phyloP scores from a whole-genome alignment of 2,329 filamentous ascomycete species.

The Lecanicillium sp. region DNA sequence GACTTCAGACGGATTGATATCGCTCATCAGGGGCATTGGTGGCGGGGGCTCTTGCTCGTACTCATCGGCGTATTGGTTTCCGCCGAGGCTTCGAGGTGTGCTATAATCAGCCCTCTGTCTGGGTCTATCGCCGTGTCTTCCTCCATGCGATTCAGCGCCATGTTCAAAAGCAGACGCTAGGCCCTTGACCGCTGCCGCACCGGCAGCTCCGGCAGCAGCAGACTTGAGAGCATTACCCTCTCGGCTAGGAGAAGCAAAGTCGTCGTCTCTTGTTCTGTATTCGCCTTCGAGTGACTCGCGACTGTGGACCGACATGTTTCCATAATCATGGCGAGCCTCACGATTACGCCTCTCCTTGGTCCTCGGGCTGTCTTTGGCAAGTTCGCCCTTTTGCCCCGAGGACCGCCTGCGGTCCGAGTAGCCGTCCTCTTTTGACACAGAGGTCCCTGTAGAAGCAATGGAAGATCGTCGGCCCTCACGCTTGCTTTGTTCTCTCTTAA shows the following conservation, averaged over 20 bases:
- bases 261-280: conserved; percentile 23
- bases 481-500: conserved; percentile 84
- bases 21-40: conserved; percentile 83
- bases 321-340: conserved; percentile 47
- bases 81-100: conserved; percentile 33
- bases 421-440: conserved; percentile 44
- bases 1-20: conserved; percentile 76
- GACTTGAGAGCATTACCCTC: conserved; percentile 35
- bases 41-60: conserved; percentile 50
- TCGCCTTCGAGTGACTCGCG: conserved; percentile 35
- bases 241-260: conserved; percentile 35
- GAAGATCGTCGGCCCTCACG: conserved; percentile 64
- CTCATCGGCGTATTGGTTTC: conserved; percentile 38
- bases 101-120: conserved; percentile 43
- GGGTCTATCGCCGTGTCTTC: conserved; percentile 41
- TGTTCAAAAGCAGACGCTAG: conserved; percentile 26
- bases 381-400: conserved; percentile 43
- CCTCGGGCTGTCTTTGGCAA: conserved; percentile 43
- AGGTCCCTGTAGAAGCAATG: conserved; percentile 46
- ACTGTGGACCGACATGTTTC: conserved; percentile 39
- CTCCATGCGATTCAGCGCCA: conserved; percentile 38
- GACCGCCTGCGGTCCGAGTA: conserved; percentile 56
- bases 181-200: conserved; percentile 26
- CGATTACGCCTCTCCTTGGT: conserved; percentile 38
- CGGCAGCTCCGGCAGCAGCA: conserved; percentile 36